Conservation (phyloP, 148 eudicot species). For the Chenopodium formosanum region DNA sequence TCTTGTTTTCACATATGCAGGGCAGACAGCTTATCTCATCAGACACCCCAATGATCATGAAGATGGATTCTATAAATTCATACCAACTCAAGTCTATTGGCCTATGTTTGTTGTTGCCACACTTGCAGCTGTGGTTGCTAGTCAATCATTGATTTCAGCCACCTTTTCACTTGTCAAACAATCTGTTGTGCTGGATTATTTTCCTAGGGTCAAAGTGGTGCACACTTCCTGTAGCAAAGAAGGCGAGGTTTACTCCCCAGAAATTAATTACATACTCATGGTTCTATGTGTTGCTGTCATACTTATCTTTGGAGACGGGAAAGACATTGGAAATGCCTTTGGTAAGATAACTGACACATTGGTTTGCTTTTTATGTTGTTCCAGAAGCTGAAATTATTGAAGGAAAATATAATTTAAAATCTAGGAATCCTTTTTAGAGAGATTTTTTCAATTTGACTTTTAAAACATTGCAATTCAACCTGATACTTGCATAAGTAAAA, state of each 20-base stretch:
- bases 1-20: slow-evolving; percentile 62
- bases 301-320: slow-evolving; percentile 61
- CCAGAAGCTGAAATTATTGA: background rate
- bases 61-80: slow-evolving; percentile 63
- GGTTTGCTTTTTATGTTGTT: background rate
- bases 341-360: slow-evolving; percentile 41
- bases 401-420: background rate
- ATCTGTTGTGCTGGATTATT: slow-evolving; percentile 53
- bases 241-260: slow-evolving; percentile 80
- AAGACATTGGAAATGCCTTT: slow-evolving; percentile 72
- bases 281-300: slow-evolving; percentile 60
- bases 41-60: slow-evolving; percentile 47
- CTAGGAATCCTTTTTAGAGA: background rate
- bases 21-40: slow-evolving; percentile 76
- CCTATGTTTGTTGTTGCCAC: slow-evolving; percentile 64
- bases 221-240: slow-evolving; percentile 69
- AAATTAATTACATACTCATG: slow-evolving; percentile 73
- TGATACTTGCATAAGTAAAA: too few species aligned
- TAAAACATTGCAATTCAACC: background rate
- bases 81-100: slow-evolving; percentile 70
- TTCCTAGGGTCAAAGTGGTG: slow-evolving; percentile 70
- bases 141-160: slow-evolving; percentile 63
- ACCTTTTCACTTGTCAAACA: slow-evolving; percentile 61
- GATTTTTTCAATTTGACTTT: too few species aligned
- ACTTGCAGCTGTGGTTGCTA: slow-evolving; percentile 59